A percentile compares a stretch with the other conserved stretches of the same genome.
Conservation (phyloP, 2,329 filamentous ascomycete genomes). For the Alternaria metachromatica region DNA sequence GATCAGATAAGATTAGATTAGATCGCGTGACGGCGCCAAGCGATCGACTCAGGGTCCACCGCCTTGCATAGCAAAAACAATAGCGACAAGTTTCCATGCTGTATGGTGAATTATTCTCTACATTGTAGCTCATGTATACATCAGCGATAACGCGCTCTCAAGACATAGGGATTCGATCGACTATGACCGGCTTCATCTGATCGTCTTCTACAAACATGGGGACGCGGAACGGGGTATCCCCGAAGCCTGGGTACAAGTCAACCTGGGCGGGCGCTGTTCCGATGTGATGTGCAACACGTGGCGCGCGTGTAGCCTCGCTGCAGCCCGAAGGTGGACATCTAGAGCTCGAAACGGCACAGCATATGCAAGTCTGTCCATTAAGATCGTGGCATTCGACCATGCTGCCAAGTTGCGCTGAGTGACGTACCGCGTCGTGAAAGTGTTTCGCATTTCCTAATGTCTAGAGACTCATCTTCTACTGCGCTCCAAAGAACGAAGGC, state of each 20-base stretch:
- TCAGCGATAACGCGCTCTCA: neutral
- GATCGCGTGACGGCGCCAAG: slow-evolving; percentile 24
- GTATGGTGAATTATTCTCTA: neutral
- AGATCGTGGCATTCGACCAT: slow-evolving; percentile 15
- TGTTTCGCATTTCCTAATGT: neutral
- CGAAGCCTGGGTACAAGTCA: neutral
- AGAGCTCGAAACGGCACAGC: slow-evolving; percentile 14
- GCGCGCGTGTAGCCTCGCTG: slow-evolving; percentile 8
- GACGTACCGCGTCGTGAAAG: slow-evolving; percentile 14
- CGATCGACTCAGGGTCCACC: slow-evolving; percentile 30
- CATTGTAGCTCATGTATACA: neutral
- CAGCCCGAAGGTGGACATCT: slow-evolving; percentile 3
- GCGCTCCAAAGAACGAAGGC: neutral
- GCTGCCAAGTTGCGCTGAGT: slow-evolving; percentile 21
- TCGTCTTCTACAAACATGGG: neutral
- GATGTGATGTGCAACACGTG: slow-evolving; percentile 14
- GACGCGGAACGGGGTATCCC: neutral
- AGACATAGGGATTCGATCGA: neutral
- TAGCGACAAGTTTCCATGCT: neutral
- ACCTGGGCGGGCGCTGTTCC: neutral
- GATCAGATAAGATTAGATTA: slow-evolving; percentile 26
- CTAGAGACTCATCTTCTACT: neutral
- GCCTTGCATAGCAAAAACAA: neutral
- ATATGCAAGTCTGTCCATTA: slow-evolving; percentile 22
- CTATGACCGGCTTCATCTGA: neutral